A percentile compares a stretch with the other conserved stretches of the same genome.
These are phyloP conservation scores for Candida ipomoeae DNA, from an alignment of 805 yeast species.

Conservation along the genomic window DNA sequence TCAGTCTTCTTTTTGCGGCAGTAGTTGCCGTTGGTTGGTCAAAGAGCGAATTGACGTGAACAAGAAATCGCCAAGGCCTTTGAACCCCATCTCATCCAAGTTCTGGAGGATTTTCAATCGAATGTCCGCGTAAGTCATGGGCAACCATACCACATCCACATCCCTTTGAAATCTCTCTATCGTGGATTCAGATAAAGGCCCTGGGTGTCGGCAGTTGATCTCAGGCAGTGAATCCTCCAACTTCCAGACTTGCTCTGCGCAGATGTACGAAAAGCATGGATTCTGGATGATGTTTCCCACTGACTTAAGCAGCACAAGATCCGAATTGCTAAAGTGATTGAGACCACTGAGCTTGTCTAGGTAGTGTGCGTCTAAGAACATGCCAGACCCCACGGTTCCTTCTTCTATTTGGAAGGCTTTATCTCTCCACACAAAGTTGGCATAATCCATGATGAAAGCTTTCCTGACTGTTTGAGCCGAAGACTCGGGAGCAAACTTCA, in stretches of 20 bases:
- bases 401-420: slow-evolving; percentile 41
- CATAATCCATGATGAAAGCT: slow-evolving; percentile 50
- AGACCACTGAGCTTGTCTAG: slow-evolving; percentile 27
- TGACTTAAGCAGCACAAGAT: slow-evolving; percentile 22
- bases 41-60: slow-evolving; percentile 53
- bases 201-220: slow-evolving; percentile 42
- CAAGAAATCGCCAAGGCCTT: slow-evolving; percentile 47
- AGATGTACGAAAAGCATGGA: slow-evolving; percentile 47
- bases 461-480: slow-evolving; percentile 37
- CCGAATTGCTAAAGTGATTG: slow-evolving; percentile 29
- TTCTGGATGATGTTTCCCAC: slow-evolving; percentile 45
- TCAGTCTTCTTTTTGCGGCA: neutral
- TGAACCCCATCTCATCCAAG: slow-evolving; percentile 42
- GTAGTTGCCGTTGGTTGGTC: slow-evolving; percentile 1
- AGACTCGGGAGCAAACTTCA: slow-evolving; percentile 21
- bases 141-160: slow-evolving; percentile 34
- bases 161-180: slow-evolving; percentile 30
- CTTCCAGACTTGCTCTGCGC: slow-evolving; percentile 42
- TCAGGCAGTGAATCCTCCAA: slow-evolving; percentile 40
- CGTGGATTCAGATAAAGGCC: slow-evolving; percentile 47
- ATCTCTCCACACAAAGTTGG: slow-evolving; percentile 56
- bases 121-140: slow-evolving; percentile 40
- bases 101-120: slow-evolving; percentile 41
- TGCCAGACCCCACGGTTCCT: slow-evolving; percentile 34
- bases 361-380: slow-evolving; percentile 34